Evolutionary conservation across 1,284 basidiomycete species (phyloP).

Genomic region (Sporisorium graminicola): DNA sequence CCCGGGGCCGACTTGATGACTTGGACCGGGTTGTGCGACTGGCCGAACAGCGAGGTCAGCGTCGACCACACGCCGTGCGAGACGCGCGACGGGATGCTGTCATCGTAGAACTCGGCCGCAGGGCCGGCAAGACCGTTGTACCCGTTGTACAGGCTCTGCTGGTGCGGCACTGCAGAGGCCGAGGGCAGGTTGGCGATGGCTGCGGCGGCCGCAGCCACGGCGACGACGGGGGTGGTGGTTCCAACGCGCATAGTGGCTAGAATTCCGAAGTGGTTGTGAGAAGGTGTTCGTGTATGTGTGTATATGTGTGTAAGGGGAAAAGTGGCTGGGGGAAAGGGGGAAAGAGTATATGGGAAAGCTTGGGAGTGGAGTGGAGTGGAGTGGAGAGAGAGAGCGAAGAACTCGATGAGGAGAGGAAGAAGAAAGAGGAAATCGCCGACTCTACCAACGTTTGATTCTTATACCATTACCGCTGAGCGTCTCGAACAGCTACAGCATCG

Average conservation of each 20-base stretch:
- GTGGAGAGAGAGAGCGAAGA: conserved; percentile 25
- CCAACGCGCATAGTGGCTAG: conserved; percentile 25
- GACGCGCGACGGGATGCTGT: conserved; percentile 46
- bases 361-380: conserved; percentile 17
- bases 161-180: conserved; percentile 33
- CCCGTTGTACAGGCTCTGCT: conserved; percentile 42
- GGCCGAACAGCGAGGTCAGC: conserved; percentile 34
- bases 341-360: background rate
- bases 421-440: background rate
- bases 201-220: conserved; percentile 20
- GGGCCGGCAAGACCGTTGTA: conserved; percentile 39
- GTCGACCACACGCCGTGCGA: conserved; percentile 31
- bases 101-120: conserved; percentile 42
- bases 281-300: background rate
- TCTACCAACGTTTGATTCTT: background rate
- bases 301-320: background rate
- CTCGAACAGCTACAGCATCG: background rate
- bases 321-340: background rate
- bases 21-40: conserved; percentile 23
- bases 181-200: conserved; percentile 24
- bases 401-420: conserved; percentile 26
- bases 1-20: conserved; percentile 35
- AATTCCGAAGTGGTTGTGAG: background rate
- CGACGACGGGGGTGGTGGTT: conserved; percentile 20
- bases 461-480: background rate